Conservation (phyloP, 495 filamentous ascomycete species). For the Parachaetomium inaequale region DNA sequence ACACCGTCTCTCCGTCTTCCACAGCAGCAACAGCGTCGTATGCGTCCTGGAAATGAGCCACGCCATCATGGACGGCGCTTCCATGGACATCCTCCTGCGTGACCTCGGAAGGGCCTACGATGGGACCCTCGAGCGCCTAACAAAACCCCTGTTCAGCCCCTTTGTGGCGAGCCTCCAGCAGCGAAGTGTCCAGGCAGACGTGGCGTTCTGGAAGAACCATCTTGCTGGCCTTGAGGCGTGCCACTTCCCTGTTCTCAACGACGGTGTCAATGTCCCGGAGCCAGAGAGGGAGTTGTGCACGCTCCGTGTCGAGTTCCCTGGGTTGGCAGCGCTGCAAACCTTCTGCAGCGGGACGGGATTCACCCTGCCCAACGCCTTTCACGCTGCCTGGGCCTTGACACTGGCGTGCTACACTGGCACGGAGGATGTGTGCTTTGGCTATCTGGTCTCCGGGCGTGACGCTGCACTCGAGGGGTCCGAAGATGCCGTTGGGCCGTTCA, state of each 20-base stretch:
- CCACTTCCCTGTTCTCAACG: constrained; percentile 25
- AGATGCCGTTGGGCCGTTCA: constrained; percentile 49
- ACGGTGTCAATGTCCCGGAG: constrained; percentile 10
- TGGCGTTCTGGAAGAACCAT: constrained; percentile 24
- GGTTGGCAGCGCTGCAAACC: constrained; percentile 8
- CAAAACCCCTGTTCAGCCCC: constrained; percentile 38
- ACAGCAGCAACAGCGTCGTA: constrained; percentile 37
- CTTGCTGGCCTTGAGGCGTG: constrained; percentile 28
- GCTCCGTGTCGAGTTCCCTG: constrained; percentile 16
- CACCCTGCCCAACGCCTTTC: constrained; percentile 33
- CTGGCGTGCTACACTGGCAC: constrained; percentile 39
- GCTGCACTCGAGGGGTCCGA: constrained; percentile 42
- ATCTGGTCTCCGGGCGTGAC: constrained; percentile 45
- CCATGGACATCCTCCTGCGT: constrained; percentile 37
- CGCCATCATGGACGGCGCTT: constrained; percentile 63
- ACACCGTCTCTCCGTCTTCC: constrained; percentile 45
- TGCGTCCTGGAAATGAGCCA: constrained; percentile 59
- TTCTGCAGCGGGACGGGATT: constrained; percentile 19
- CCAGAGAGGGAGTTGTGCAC: constrained; percentile 13
- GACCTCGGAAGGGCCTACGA: constrained; percentile 19
- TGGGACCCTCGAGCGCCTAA: background rate
- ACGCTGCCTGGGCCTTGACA: constrained; percentile 42
- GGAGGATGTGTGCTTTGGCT: constrained; percentile 43
- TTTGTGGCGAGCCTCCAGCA: constrained; percentile 49
- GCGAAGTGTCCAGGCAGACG: constrained; percentile 47